Evolutionary conservation across 2,329 filamentous ascomycete genomes (phyloP).

Genomic region (Pestalotiopsis sp.): DNA sequence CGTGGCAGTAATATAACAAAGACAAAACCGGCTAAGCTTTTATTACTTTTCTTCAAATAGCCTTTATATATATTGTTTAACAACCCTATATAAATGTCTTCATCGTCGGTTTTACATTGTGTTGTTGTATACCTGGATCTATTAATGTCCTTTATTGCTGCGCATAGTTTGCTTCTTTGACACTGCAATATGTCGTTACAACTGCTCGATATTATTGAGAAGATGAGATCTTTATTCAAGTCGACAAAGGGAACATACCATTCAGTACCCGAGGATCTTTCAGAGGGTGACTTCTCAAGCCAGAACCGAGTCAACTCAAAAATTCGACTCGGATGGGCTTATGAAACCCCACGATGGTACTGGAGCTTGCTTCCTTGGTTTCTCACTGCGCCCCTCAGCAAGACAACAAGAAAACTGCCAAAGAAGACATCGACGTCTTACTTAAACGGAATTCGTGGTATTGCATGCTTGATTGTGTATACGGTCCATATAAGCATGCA

Average conservation of each 20-base stretch:
- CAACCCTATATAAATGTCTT: too few relatives aligned
- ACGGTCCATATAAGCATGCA: neutral
- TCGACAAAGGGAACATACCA: neutral
- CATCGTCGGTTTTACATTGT: too few relatives aligned
- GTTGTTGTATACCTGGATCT: too few relatives aligned
- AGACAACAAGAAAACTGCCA: neutral
- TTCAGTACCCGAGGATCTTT: neutral
- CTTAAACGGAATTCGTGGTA: constrained; percentile 5
- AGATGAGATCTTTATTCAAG: neutral
- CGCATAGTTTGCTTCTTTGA: too few relatives aligned
- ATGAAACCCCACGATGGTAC: neutral
- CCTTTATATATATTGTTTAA: too few relatives aligned
- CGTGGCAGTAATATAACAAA: too few relatives aligned
- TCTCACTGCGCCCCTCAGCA: neutral
- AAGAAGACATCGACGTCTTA: constrained; percentile 1
- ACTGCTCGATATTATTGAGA: neutral
- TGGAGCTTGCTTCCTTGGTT: neutral
- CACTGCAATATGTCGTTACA: neutral
- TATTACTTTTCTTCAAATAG: too few relatives aligned
- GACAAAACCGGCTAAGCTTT: too few relatives aligned
- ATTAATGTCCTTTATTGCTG: too few relatives aligned
- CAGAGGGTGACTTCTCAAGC: neutral
- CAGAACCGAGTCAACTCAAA: neutral
- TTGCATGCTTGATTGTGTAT: constrained; percentile 2
- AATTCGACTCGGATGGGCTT: neutral